Evolutionary conservation across 1,284 basidiomycete genomes (phyloP), one percentile per base, ranked within the genome.

Genomic region (Fomitopsis palustris): DNA sequence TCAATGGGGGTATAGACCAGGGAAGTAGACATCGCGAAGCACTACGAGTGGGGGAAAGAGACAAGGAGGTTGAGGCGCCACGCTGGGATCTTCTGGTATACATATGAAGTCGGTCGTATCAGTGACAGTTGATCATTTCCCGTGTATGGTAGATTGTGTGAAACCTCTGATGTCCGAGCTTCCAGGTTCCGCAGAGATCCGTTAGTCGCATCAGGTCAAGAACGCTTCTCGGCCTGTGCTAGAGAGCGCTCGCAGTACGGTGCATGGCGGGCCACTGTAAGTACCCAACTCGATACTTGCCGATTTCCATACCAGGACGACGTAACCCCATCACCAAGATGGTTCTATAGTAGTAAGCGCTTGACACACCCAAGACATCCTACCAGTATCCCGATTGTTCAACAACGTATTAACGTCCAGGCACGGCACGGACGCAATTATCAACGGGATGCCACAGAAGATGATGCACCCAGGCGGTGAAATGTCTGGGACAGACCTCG

Each of bases 1-100:
- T 52, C 49, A n/a, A 52, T 27, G 49, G 49, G 49, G 29, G 49
- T 52, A 37, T 52, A 52, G 31, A 52, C 31, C 31, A 52, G 33
- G 49, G 49, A 35, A 25, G 49, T 33, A 19, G 49, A 52, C 49
- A 52, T 52, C 1, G 16, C 14, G 31, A 2, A 33, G 21, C 12
- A 21, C n/a, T 21, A 21, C 23, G 49, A n/a, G 49, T 29, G 49
- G 49, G 49, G 49, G 45, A 12, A 29, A 23, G 45, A 29, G 49
- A 52, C 49, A 16, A 23, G 31, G 31, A 9, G n/a, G 7, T 14
- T 52, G 25, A 21, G 49, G n/a, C 29, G 49, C 16, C 8, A 9
- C 5, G n/a, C 16, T 7, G 49, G 14, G 25, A n/a, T 47, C 19
- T 14, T 12, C 27, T 47, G 8, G 9, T 21, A 21, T 47, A 47